Evolutionary conservation across 2,329 filamentous ascomycete species (phyloP).

Genomic region (Fusarium falciforme): DNA sequence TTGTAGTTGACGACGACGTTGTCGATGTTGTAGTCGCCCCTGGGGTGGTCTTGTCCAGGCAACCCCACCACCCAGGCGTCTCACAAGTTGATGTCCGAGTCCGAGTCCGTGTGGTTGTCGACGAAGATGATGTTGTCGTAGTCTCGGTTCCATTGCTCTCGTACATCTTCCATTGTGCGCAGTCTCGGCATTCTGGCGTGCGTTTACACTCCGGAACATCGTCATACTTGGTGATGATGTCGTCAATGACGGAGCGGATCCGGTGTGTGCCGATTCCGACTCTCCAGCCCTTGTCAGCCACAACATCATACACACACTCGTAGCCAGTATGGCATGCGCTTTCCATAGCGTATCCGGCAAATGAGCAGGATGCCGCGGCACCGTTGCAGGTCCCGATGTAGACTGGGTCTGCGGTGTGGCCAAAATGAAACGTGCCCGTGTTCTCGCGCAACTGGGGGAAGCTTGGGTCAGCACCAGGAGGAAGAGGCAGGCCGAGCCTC

Average conservation of each 20-base stretch:
- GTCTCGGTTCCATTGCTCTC: conserved; percentile 88
- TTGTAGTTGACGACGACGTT: conserved; percentile 63
- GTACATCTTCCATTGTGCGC: conserved; percentile 93
- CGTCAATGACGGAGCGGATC: conserved; percentile 87
- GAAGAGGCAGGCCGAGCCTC: conserved; percentile 85
- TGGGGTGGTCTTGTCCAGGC: conserved; percentile 73
- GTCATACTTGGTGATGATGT: conserved; percentile 88
- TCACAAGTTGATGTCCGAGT: conserved; percentile 89
- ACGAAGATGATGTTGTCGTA: conserved; percentile 71
- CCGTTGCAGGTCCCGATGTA: conserved; percentile 95
- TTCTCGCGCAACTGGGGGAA: conserved; percentile 76
- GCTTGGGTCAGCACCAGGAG: conserved; percentile 79
- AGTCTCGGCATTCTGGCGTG: conserved; percentile 87
- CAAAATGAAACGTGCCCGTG: conserved; percentile 89
- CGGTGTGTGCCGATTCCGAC: conserved; percentile 92
- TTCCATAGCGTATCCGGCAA: conserved; percentile 94
- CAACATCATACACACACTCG: conserved; percentile 92
- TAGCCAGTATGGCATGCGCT: conserved; percentile 90
- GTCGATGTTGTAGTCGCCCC: conserved; percentile 53
- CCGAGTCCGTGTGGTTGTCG: conserved; percentile 71
- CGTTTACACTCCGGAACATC: conserved; percentile 79
- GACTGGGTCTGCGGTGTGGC: conserved; percentile 94
- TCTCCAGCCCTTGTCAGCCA: conserved; percentile 90
- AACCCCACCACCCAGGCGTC: conserved; percentile 94
- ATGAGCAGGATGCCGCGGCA: conserved; percentile 87